Percentiles rank a stretch among this genome's conserved stretches.
phyloP scores from a whole-genome alignment of 768 basidiomycete genomes.

The Lactarius sp. region DNA sequence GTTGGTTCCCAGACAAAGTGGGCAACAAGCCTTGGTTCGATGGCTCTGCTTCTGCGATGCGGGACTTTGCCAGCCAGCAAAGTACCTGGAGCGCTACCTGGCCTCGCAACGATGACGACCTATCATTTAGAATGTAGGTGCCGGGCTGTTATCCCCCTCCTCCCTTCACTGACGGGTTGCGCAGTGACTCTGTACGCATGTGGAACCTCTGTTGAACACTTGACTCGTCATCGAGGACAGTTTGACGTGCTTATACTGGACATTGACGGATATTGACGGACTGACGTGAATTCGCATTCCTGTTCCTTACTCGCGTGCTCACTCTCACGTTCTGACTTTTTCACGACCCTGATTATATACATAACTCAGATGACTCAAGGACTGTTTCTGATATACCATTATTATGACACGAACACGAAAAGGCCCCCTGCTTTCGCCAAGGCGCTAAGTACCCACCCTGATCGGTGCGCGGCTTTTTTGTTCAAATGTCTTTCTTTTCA shows the following conservation, averaged over 20 bases:
- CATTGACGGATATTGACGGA: constrained; percentile 5
- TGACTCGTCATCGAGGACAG: background rate
- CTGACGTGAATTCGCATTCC: background rate
- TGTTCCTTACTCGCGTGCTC: background rate
- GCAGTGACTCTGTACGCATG: constrained; percentile 37
- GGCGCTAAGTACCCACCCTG: background rate
- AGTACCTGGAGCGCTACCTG: constrained; percentile 70
- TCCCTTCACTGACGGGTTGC: background rate
- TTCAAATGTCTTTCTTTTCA: background rate
- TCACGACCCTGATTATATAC: background rate
- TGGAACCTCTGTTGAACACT: constrained; percentile 30
- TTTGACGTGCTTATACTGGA: background rate
- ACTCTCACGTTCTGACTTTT: background rate
- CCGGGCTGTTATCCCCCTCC: background rate
- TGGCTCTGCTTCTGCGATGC: constrained; percentile 59
- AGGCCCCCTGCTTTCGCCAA: background rate
- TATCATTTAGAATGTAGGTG: constrained; percentile 64
- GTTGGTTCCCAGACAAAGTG: constrained; percentile 56
- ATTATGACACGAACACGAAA: background rate
- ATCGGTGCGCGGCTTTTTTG: background rate
- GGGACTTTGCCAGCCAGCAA: constrained; percentile 58
- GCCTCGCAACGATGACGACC: constrained; percentile 55
- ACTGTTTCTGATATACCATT: background rate
- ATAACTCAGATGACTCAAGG: background rate
- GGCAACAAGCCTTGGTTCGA: constrained; percentile 69